phyloP scores from a whole-genome alignment of 768 basidiomycete genomes.

The Naganishia randhawae region DNA sequence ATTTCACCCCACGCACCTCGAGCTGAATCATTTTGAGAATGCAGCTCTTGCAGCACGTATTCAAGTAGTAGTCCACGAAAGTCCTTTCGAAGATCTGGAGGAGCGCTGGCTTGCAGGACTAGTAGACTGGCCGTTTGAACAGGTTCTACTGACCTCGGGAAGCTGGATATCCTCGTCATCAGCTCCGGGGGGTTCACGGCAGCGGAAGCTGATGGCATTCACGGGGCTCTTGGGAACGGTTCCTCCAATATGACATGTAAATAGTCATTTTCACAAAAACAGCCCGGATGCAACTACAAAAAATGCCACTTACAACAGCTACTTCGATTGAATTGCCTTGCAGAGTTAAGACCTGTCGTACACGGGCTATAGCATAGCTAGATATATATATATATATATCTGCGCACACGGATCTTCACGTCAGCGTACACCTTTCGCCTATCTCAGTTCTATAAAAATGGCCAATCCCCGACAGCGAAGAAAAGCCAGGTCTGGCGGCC shows the following conservation, averaged over 20 bases:
- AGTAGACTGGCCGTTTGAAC: not conserved
- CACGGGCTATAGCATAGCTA: no score
- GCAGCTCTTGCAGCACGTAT: no score
- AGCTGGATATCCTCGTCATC: slow-evolving; percentile 15
- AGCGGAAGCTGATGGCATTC: no score
- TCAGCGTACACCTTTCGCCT: no score
- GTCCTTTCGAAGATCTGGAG: not conserved
- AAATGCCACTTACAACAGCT: slow-evolving; percentile 2
- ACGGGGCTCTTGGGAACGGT: no score
- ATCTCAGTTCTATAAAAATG: no score
- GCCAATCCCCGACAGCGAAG: slow-evolving; percentile 89
- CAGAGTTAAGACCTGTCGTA: no score
- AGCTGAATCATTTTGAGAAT: slow-evolving; percentile 18
- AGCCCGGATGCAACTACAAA: slow-evolving; percentile 9
- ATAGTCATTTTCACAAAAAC: not conserved
- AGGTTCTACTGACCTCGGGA: not conserved
- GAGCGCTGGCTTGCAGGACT: not conserved
- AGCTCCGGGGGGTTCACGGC: not conserved
- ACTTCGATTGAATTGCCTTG: not conserved
- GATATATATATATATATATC: no score
- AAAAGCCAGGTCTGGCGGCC: slow-evolving; percentile 73
- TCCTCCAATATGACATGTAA: not conserved
- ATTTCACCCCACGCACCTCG: slow-evolving; percentile 14
- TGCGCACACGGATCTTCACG: no score
- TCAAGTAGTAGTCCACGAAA: no score